Conservation (phyloP, 495 filamentous ascomycete species). For the Rhypophila decipiens region DNA sequence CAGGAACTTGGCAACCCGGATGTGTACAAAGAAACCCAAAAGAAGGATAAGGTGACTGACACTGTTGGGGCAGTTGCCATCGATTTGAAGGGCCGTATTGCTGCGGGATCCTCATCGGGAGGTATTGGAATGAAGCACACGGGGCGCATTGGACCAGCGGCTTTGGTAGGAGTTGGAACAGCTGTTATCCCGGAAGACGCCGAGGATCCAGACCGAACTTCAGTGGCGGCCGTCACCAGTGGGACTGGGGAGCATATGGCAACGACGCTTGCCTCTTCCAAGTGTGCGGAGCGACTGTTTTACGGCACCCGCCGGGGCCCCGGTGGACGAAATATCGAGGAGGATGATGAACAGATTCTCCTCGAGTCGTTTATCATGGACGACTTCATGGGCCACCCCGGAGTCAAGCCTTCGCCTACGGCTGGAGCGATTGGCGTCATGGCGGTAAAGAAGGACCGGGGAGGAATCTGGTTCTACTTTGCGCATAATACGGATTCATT, state of each 20-base stretch:
- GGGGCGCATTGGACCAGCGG: constrained; percentile 85
- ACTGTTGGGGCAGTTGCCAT: constrained; percentile 94
- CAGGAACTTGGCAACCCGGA: too few relatives aligned
- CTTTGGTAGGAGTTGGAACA: constrained; percentile 84
- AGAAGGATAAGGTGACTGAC: constrained; percentile 66
- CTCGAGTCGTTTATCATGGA: constrained; percentile 63
- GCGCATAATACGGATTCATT: constrained; percentile 93
- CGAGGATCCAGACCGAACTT: constrained; percentile 46
- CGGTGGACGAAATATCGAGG: constrained; percentile 52
- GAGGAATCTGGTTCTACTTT: constrained; percentile 73
- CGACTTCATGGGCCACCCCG: constrained; percentile 81
- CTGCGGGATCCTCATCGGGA: constrained; percentile 96
- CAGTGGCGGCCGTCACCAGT: constrained; percentile 75
- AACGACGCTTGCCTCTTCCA: constrained; percentile 74
- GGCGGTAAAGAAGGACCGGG: constrained; percentile 67
- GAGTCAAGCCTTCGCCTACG: constrained; percentile 63
- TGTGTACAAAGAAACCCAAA: constrained; percentile 2
- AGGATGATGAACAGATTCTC: constrained; percentile 63
- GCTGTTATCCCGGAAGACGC: constrained; percentile 68
- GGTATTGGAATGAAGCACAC: constrained; percentile 97
- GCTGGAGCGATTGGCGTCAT: constrained; percentile 77
- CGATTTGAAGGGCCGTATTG: constrained; percentile 77
- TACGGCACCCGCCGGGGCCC: constrained; percentile 52
- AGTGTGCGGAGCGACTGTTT: constrained; percentile 71
- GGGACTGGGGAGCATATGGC: constrained; percentile 98